These are phyloP conservation scores for Closterium sp. DNA, from an alignment of 139 green algal genomes.

Conservation along the genomic window DNA sequence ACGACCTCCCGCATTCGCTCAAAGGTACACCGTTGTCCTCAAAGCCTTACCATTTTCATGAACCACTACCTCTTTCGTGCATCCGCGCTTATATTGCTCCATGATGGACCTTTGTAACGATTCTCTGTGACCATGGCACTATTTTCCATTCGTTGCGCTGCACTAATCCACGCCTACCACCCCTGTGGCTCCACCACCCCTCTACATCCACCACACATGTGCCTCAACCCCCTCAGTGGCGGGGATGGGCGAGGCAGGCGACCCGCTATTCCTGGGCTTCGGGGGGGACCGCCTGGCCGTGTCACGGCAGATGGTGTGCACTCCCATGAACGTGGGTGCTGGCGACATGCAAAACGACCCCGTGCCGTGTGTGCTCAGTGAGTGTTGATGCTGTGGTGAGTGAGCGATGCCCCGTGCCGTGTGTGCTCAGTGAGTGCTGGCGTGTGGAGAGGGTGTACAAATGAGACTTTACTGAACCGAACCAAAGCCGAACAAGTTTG, in stretches of 20 bases:
- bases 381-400: no score
- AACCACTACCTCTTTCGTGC: neutral
- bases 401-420: no score
- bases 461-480: no score
- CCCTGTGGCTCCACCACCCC: neutral
- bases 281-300: neutral
- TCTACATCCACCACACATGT: neutral
- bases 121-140: neutral
- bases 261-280: neutral
- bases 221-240: neutral
- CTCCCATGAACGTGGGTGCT: neutral
- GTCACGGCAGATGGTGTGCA: neutral
- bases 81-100: neutral
- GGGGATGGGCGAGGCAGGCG: neutral
- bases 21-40: slow-evolving; percentile 11
- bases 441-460: no score
- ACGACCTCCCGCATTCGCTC: slow-evolving; percentile 33
- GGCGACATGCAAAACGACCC: neutral
- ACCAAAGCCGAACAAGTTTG: no score
- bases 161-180: neutral
- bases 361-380: slow-evolving; percentile 6
- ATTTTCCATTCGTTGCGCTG: neutral
- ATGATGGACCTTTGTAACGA: neutral
- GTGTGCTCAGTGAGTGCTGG: no score
- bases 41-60: neutral